These are phyloP conservation scores for Flaveria sonorensis DNA, from an alignment of 129 eudicot genomes.

Conservation along the genomic window DNA sequence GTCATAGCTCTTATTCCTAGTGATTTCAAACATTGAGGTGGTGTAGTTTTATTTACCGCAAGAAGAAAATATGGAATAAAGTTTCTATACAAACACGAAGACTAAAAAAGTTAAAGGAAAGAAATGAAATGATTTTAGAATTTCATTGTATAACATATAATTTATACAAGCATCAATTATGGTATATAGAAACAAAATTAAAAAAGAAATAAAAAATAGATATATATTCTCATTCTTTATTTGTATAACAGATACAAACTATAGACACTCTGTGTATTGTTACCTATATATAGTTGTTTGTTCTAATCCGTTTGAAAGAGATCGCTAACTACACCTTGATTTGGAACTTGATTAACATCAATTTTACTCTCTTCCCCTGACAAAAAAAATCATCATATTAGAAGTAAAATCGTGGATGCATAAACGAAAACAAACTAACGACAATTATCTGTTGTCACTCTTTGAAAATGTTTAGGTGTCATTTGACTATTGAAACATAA, in stretches of 20 bases:
- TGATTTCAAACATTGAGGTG: too few species aligned
- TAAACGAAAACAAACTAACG: too few species aligned
- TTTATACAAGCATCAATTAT: slow-evolving; percentile 2
- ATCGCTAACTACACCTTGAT: slow-evolving; percentile 33
- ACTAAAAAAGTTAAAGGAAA: background rate
- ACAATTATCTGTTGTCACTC: too few species aligned
- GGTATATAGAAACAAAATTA: background rate
- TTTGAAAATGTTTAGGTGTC: too few species aligned
- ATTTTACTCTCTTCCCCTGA: slow-evolving; percentile 34
- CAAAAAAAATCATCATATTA: slow-evolving; percentile 10
- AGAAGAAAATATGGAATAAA: background rate
- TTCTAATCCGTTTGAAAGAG: slow-evolving; percentile 32
- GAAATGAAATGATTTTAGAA: background rate
- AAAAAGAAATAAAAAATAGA: background rate
- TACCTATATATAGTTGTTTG: background rate
- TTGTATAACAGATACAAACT: slow-evolving; percentile 2
- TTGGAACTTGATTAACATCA: slow-evolving; percentile 44
- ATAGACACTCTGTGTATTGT: slow-evolving; percentile 9
- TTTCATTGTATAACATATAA: background rate
- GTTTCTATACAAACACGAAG: background rate
- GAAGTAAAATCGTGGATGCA: background rate
- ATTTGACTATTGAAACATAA: too few species aligned
- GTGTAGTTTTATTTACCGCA: too few species aligned
- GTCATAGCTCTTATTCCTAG: too few species aligned
- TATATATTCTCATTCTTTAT: slow-evolving; percentile 3